Base-by-base conservation (phyloP, 139 green algal genomes). In the Micractinium sp. region DNA sequence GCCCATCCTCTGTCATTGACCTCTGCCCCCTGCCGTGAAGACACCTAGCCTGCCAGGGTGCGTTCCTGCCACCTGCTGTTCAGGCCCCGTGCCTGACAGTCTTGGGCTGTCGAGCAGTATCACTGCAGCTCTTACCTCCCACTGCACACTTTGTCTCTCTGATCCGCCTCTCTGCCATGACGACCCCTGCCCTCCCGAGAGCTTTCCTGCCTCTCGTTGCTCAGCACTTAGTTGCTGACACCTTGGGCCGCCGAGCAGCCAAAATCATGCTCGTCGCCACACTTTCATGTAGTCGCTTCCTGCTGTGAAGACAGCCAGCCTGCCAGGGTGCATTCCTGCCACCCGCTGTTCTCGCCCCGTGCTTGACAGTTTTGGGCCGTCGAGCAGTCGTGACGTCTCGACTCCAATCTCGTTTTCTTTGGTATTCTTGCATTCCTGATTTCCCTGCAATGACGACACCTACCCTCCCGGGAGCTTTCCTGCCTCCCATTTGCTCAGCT, bases 51-150 rank as follows among this genome's bases (percentile, higher is more conserved):
- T 31, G 0, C n/a, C 19, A 20, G 41, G 81, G 81, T 85, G 25
- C 53, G 3, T 85, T 85, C 81, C 81, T 85, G 81, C 81, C 25
- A 85, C 81, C 81, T 31, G n/a, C 81, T 85, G 47, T 39, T n/a
- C 82, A 61, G 33, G 61, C 82, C 0, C 61, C 39, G 79, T 77
- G 82, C 56, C 81, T 84, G 78, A 69, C 78, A 84, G 41, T 38
- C 15, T 36, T 19, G 78, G 78, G 78, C 78, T 84, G 78, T 63
- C 41, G 78, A 84, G 78, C 78, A 84, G 78, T 18, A 13, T 27
- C 22, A 61, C 66, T 39, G 60, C 60, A 67, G 14, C 60, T 67
- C 15, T 16, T 23, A 23, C 60, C 15, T 16, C 60, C 60, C 60
- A 23, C 60, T 14, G 60, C 20, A 56, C 35, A 22, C 29, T 13